Conservation (phyloP, 306 rosid genomes). For the Dicorynia guianensis region DNA sequence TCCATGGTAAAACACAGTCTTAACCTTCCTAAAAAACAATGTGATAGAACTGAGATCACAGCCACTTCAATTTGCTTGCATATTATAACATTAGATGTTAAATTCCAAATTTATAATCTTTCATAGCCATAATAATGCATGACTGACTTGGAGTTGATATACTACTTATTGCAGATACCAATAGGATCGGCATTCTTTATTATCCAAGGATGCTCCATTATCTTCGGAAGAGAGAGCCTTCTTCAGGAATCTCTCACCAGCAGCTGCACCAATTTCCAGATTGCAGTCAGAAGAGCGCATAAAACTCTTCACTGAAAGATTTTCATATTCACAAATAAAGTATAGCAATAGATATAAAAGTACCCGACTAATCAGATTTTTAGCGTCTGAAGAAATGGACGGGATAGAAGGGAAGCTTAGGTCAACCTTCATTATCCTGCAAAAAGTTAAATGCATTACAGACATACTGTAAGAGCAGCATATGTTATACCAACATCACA, state of each 20-base stretch:
- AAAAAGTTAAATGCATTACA: constrained; percentile 21
- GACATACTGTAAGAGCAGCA: not conserved
- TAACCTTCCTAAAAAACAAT: not conserved
- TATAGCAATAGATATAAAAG: constrained; percentile 25
- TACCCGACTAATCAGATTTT: constrained; percentile 73
- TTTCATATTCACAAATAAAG: constrained; percentile 13
- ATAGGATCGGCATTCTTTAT: constrained; percentile 69
- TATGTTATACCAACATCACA: constrained; percentile 10
- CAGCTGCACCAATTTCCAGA: constrained; percentile 60
- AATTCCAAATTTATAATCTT: constrained; percentile 19
- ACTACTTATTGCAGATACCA: constrained; percentile 57
- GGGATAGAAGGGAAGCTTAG: constrained; percentile 70
- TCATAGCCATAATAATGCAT: constrained; percentile 14
- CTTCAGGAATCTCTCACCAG: constrained; percentile 78
- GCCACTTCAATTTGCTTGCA: not conserved
- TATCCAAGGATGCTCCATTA: constrained; percentile 90
- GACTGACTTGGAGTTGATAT: constrained; percentile 11
- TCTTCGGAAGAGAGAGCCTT: constrained; percentile 81
- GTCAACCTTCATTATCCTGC: constrained; percentile 78
- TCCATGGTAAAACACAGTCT: no score
- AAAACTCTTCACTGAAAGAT: constrained; percentile 3
- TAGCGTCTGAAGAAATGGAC: constrained; percentile 69
- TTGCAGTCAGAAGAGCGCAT: constrained; percentile 14
- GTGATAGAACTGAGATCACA: constrained; percentile 1
- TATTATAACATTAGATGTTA: not conserved